These are phyloP conservation scores for Aspergillus puulaauensis DNA, from an alignment of 2,329 filamentous ascomycete species.

Conservation along the genomic window DNA sequence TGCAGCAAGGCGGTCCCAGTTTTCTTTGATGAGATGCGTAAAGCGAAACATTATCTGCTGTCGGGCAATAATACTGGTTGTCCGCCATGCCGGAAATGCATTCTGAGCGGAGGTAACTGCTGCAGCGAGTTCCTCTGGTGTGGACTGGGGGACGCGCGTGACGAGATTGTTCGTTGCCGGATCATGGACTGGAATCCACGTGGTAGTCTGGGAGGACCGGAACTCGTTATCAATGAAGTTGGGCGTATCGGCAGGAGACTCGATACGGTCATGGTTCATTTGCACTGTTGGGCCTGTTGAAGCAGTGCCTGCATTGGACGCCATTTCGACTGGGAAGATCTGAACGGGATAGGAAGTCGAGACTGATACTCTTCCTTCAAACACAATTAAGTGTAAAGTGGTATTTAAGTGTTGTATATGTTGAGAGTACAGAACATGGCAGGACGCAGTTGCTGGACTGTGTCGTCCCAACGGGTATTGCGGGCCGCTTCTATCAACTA, in stretches of 20 bases:
- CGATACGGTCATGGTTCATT: too few species aligned
- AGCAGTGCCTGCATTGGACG: too few species aligned
- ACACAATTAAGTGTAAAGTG: accelerated
- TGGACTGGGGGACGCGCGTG: conserved; percentile 65
- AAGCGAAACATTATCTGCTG: conserved; percentile 70
- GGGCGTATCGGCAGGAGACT: conserved; percentile 47
- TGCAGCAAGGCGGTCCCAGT: conserved; percentile 65
- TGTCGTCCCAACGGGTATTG: too few species aligned
- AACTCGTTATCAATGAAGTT: conserved; percentile 68
- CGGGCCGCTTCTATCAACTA: too few species aligned
- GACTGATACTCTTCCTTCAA: too few species aligned
- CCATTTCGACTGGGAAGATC: too few species aligned
- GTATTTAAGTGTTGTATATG: too few species aligned
- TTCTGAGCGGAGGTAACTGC: conserved; percentile 63
- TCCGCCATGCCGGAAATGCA: conserved; percentile 62
- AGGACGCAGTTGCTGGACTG: too few species aligned
- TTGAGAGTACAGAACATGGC: too few species aligned
- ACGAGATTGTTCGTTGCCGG: conserved; percentile 67
- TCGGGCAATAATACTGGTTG: conserved; percentile 58
- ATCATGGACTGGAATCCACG: conserved; percentile 65
- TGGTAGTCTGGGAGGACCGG: conserved; percentile 55
- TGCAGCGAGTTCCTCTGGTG: conserved; percentile 61
- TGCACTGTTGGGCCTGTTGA: too few species aligned
- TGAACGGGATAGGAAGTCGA: too few species aligned
- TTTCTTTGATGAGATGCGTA: conserved; percentile 59